These are phyloP conservation scores for Bassia scoparia DNA, from an alignment of 148 eudicot genomes.

Conservation along the genomic window DNA sequence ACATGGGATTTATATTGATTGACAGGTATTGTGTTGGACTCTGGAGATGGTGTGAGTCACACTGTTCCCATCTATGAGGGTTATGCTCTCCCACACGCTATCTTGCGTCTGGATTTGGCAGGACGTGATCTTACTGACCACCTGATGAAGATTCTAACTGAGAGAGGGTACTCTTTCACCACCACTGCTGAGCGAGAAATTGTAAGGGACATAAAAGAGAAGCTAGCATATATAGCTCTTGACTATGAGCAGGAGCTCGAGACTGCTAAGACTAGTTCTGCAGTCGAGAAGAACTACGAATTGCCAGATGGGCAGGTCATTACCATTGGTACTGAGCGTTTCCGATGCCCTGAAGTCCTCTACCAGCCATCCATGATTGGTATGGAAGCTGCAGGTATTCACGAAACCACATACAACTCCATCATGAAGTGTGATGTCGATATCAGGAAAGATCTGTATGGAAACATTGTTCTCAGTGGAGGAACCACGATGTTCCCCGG, in stretches of 20 bases:
- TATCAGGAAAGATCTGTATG: slow-evolving; percentile 45
- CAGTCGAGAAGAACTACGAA: slow-evolving; percentile 62
- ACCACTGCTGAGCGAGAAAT: slow-evolving; percentile 60
- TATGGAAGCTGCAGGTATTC: slow-evolving; percentile 58
- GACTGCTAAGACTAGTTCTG: slow-evolving; percentile 56
- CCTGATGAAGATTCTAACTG: slow-evolving; percentile 54
- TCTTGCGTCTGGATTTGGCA: slow-evolving; percentile 55
- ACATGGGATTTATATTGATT: not conserved
- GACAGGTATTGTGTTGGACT: slow-evolving; percentile 53
- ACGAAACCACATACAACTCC: slow-evolving; percentile 50
- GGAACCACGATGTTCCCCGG: slow-evolving; percentile 63
- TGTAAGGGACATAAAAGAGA: slow-evolving; percentile 59
- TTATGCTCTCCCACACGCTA: slow-evolving; percentile 50
- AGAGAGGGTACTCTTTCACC: slow-evolving; percentile 55
- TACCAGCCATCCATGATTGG: slow-evolving; percentile 70
- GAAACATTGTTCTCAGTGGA: slow-evolving; percentile 58
- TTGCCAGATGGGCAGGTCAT: slow-evolving; percentile 63
- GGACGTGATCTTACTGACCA: slow-evolving; percentile 58
- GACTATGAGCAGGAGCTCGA: slow-evolving; percentile 59
- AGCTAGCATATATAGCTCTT: slow-evolving; percentile 48
- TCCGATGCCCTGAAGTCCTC: slow-evolving; percentile 70
- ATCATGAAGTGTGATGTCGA: slow-evolving; percentile 52
- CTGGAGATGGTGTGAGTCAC: slow-evolving; percentile 59
- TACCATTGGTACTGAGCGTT: slow-evolving; percentile 60
- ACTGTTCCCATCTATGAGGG: slow-evolving; percentile 51